Evolutionary conservation across 805 yeast species (phyloP).

Genomic region (Wickerhamiella azymoides): DNA sequence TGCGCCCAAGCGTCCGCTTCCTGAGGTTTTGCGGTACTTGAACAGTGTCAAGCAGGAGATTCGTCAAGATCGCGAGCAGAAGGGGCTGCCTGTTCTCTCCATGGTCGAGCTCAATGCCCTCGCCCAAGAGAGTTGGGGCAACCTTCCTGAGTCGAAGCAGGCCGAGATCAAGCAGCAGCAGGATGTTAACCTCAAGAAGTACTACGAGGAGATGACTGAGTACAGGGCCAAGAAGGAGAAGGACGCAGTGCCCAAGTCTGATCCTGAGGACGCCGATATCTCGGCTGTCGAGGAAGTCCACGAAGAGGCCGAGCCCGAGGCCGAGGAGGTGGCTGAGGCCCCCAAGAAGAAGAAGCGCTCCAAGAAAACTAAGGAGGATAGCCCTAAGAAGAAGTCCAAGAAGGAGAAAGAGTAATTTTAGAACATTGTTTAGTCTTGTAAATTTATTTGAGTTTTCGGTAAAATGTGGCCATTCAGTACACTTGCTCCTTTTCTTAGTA

Average conservation of each 20-base stretch:
- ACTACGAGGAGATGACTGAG: slow-evolving; percentile 28
- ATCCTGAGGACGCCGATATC: not conserved
- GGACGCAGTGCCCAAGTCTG: slow-evolving; percentile 16
- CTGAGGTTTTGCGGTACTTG: slow-evolving; percentile 70
- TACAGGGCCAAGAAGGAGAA: slow-evolving; percentile 7
- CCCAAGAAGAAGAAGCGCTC: not conserved
- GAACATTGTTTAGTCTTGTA: too few relatives aligned
- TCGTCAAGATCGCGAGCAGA: slow-evolving; percentile 48
- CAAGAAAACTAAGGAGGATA: slow-evolving; percentile 5
- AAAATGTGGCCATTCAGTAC: too few relatives aligned
- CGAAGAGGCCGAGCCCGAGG: too few relatives aligned
- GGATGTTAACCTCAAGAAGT: slow-evolving; percentile 33
- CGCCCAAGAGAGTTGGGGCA: slow-evolving; percentile 66
- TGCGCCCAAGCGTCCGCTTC: slow-evolving; percentile 90
- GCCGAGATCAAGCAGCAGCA: slow-evolving; percentile 32
- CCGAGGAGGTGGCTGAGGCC: too few relatives aligned
- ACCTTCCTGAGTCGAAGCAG: slow-evolving; percentile 43
- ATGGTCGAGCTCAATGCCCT: slow-evolving; percentile 69
- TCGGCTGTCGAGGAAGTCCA: too few relatives aligned
- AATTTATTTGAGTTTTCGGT: too few relatives aligned
- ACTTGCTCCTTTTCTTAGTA: too few relatives aligned
- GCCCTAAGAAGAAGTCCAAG: not conserved
- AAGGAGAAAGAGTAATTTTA: not conserved
- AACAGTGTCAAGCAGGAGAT: slow-evolving; percentile 59
- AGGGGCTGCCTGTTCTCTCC: slow-evolving; percentile 47